Evolutionary conservation across 176 grass and related monocot species (phyloP), one percentile per base, ranked within the genome.

Genomic region (Bonia amplexicaulis): DNA sequence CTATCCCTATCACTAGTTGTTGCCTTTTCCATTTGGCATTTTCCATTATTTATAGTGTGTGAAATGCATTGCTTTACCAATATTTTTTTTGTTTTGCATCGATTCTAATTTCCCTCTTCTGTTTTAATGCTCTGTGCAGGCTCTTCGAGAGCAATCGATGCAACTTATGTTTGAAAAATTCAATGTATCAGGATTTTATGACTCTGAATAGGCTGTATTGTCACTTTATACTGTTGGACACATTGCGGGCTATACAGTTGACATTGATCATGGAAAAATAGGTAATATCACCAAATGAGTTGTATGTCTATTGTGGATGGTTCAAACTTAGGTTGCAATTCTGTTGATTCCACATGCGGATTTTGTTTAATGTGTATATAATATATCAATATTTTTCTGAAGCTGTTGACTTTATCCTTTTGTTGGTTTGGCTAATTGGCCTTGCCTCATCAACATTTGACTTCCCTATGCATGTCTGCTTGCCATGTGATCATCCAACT

Each of bases 121-220:
- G 23, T 48, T 26, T 44, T 76, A 23, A 66, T 88, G 85, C 60
- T 17, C 12, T 82, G 3, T 91, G 42, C 93, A 99, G 97, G 81
- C 88, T 77, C 82, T 94, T 40, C 91, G 93, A 79, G 97, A 99
- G 77, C 91, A 99, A 82, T 53, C 96, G 66, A 91, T 88, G 23
- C 93, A 96, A 57, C 86, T 99, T 85, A 99, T 99, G 97, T 99
- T 99, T 73, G 97, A 99, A 78, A 96, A 91, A 79, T 99, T 99
- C 87, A 96, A 99, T 3, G 91, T 99, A 53, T 99, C 97, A 80
- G 97, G 97, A 20, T 99, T 99, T 92, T 99, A 99, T 88, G 97
- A 92, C 53, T 96, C 93, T 65, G 97, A 99, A 88, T 93, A 99
- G 65, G 97, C 91, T 70, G 97, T 99, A 65, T 75, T 99, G 58